Evolutionary conservation across 148 eudicot species (phyloP), one percentile per base, ranked within the genome.

Genomic region (Oxyria digyna): DNA sequence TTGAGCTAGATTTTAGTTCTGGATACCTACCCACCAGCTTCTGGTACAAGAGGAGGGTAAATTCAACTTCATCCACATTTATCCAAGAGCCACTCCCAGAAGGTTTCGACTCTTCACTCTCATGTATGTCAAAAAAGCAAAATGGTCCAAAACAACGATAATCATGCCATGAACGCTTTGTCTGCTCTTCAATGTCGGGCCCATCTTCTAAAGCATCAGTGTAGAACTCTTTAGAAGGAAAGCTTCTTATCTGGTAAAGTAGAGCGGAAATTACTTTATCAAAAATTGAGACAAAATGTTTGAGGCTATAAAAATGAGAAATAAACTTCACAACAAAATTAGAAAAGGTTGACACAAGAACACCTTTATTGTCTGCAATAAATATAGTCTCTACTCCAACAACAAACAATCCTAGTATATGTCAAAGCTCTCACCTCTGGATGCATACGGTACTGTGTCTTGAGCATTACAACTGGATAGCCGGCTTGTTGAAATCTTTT

Each of bases 361-460:
- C 33, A 4, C 29, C 9, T 27, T 27, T 3, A 1, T 14, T 38
- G 9, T 59, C n/a, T n/a, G n/a, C n/a, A n/a, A n/a, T n/a, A n/a
- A n/a, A n/a, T n/a, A n/a, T n/a, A n/a, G n/a, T n/a, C n/a, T n/a
- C n/a, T n/a, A n/a, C n/a, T n/a, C n/a, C n/a, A n/a, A n/a, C n/a
- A n/a, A n/a, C n/a, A n/a, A n/a, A n/a, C n/a, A n/a, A n/a, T n/a
- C n/a, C n/a, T n/a, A n/a, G n/a, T n/a, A n/a, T n/a, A 26, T 15
- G 42, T 15, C 20, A 12, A 63, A 17, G 50, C 27, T 33, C 74
- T 69, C 48, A 93, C 98, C 97, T 88, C 87, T 12, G 99, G 99
- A 77, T 94, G 96, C 99, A 94, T 94, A 24, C 99, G 97, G 64
- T 94, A 94, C 74, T 94, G 99, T 52, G 97, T 90, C 87, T 84